A percentile compares a stretch with the other conserved stretches of the same genome.
These are phyloP conservation scores for Durotheca rogersii DNA, from an alignment of 495 filamentous ascomycete species.

Conservation along the genomic window DNA sequence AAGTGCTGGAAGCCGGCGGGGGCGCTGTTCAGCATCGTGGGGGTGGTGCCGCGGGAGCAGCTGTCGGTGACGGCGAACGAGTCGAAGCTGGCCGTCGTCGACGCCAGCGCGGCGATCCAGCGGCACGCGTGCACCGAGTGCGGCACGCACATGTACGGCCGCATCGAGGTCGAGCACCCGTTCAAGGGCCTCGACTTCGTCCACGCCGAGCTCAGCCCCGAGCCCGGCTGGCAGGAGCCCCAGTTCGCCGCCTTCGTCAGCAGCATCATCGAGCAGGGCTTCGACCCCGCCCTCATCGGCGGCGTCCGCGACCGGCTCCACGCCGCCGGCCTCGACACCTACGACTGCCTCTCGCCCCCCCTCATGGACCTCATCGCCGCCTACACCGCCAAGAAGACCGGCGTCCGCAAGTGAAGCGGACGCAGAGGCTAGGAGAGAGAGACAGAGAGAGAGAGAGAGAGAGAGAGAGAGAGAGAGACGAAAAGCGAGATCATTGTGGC, in stretches of 20 bases:
- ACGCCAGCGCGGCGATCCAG: slow-evolving; percentile 54
- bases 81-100: slow-evolving; percentile 55
- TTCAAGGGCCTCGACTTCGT: slow-evolving; percentile 65
- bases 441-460: no score
- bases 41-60: slow-evolving; percentile 50
- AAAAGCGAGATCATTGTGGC: no score
- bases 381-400: slow-evolving; percentile 51
- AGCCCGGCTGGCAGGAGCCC: slow-evolving; percentile 61
- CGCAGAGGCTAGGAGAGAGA: not conserved
- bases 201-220: slow-evolving; percentile 56
- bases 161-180: slow-evolving; percentile 60
- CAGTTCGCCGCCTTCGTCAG: slow-evolving; percentile 63
- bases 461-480: no score
- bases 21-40: slow-evolving; percentile 60
- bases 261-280: slow-evolving; percentile 63
- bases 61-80: slow-evolving; percentile 51
- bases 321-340: slow-evolving; percentile 52
- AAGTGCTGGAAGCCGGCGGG: slow-evolving; percentile 63
- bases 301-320: slow-evolving; percentile 52
- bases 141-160: slow-evolving; percentile 58
- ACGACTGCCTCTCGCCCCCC: slow-evolving; percentile 56
- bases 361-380: slow-evolving; percentile 62
- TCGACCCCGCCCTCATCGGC: slow-evolving; percentile 52
- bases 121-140: slow-evolving; percentile 59
- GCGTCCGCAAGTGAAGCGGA: slow-evolving; percentile 16